Conservation (phyloP, 176 grass and related monocot genomes). For the Tuctoria greenei region DNA sequence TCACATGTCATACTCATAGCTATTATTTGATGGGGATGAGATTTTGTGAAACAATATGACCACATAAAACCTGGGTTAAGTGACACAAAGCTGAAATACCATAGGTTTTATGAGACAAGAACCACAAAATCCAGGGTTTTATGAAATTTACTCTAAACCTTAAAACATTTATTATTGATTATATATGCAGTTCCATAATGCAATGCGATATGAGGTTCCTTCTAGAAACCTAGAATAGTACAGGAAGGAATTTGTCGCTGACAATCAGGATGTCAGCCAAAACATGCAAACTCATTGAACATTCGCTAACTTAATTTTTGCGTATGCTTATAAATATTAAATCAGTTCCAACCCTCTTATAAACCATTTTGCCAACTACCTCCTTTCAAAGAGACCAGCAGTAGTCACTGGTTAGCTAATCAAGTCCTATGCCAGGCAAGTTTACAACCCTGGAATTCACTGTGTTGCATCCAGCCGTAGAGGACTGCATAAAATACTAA, state of each 20-base stretch:
- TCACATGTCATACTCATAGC: too few species aligned
- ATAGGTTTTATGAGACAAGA: too few species aligned
- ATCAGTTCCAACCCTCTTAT: not conserved
- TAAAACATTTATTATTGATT: not conserved
- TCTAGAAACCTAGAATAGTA: conserved; percentile 4
- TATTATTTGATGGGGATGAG: too few species aligned
- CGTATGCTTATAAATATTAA: not conserved
- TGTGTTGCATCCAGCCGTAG: not conserved
- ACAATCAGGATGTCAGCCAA: not conserved
- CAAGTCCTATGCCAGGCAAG: not conserved
- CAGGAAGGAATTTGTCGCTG: not conserved
- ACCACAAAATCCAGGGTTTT: too few species aligned
- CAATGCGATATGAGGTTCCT: not conserved
- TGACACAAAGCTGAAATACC: too few species aligned
- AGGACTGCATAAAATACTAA: not conserved
- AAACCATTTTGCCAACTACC: not conserved
- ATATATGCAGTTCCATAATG: not conserved
- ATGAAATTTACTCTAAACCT: too few species aligned
- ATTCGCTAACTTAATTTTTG: not conserved
- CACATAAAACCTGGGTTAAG: too few species aligned
- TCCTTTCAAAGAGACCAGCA: not conserved
- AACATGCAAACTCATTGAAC: not conserved
- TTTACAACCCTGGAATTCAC: conserved; percentile 17
- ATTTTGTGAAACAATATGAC: too few species aligned
- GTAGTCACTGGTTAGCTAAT: not conserved